Percentiles rank a stretch among this genome's conserved stretches.
phyloP scores from a whole-genome alignment of 2,329 filamentous ascomycete species.

The Aspergillus viridinutans region DNA sequence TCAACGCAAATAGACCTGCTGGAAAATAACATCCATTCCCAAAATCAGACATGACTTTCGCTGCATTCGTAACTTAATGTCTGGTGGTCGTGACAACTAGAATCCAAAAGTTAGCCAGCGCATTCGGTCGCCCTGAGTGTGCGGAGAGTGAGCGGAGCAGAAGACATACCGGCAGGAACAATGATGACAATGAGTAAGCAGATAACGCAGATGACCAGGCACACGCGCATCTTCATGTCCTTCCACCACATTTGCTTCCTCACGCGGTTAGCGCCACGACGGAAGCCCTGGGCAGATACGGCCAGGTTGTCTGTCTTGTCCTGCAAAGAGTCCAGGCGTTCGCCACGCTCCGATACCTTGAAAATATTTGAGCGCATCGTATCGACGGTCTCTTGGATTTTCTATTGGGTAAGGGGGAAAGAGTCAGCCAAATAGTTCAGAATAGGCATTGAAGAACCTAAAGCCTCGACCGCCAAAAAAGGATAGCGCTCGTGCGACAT shows the following conservation, averaged over 20 bases:
- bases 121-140: not conserved
- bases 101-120: conserved; percentile 12
- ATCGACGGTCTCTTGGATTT: conserved; percentile 94
- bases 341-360: conserved; percentile 90
- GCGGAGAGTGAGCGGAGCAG: not conserved
- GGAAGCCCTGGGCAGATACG: conserved; percentile 89
- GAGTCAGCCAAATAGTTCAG: conserved; percentile 17
- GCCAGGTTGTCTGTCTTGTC: conserved; percentile 93
- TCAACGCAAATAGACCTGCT: conserved; percentile 32
- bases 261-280: conserved; percentile 91
- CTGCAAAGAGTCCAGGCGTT: conserved; percentile 79
- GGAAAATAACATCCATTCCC: conserved; percentile 29
- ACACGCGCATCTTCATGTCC: conserved; percentile 99
- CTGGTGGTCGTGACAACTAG: conserved; percentile 45
- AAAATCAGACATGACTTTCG: conserved; percentile 27
- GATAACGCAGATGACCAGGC: conserved; percentile 84
- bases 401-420: conserved; percentile 49
- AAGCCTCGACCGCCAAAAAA: not conserved
- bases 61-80: conserved; percentile 31
- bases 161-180: conserved; percentile 73
- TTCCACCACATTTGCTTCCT: conserved; percentile 99
- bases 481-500: not conserved
- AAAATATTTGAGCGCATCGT: conserved; percentile 98
- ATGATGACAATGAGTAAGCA: conserved; percentile 91
- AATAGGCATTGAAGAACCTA: not conserved